Evolutionary conservation across 225 moss, liverwort and hornwort species (phyloP).

Genomic region (Bryoerythrophyllum caledonicum): DNA sequence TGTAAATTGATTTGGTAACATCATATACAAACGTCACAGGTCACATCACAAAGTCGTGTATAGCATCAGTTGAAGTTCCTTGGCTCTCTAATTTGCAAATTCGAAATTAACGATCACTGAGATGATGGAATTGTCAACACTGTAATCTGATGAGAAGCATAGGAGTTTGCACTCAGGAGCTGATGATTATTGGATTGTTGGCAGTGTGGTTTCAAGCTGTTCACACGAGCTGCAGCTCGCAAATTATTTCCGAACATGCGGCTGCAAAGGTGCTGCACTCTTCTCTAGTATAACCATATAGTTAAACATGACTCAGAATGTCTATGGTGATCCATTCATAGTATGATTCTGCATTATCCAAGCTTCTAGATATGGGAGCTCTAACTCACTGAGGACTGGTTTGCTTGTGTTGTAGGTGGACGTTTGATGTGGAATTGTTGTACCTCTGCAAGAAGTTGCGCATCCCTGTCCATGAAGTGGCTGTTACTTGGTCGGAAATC

Average conservation of each 20-base stretch:
- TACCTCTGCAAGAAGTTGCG: constrained; percentile 68
- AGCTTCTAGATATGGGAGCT: neutral
- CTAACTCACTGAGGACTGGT: neutral
- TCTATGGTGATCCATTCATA: neutral
- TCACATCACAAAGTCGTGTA: constrained; percentile 2
- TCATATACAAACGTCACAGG: neutral
- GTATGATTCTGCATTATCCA: neutral
- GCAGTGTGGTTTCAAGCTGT: constrained; percentile 93
- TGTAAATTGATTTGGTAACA: neutral
- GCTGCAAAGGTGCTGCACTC: constrained; percentile 52
- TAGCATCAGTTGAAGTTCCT: neutral
- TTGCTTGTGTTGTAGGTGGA: constrained; percentile 55
- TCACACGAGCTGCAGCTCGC: constrained; percentile 79
- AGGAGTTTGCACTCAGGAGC: neutral
- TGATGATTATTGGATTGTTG: constrained; percentile 21
- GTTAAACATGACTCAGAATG: neutral
- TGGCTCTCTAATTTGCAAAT: constrained; percentile 9
- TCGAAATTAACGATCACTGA: neutral
- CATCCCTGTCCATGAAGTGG: constrained; percentile 77
- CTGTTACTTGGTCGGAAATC: constrained; percentile 89
- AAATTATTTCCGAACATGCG: constrained; percentile 79
- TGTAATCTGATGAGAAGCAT: constrained; percentile 15
- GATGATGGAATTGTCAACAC: neutral
- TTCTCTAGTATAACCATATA: constrained; percentile 10
- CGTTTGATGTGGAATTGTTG: constrained; percentile 89